A percentile compares a stretch with the other conserved stretches of the same genome.
These are phyloP conservation scores for Thelonectria olida DNA, from an alignment of 2,329 filamentous ascomycete species.

Conservation along the genomic window DNA sequence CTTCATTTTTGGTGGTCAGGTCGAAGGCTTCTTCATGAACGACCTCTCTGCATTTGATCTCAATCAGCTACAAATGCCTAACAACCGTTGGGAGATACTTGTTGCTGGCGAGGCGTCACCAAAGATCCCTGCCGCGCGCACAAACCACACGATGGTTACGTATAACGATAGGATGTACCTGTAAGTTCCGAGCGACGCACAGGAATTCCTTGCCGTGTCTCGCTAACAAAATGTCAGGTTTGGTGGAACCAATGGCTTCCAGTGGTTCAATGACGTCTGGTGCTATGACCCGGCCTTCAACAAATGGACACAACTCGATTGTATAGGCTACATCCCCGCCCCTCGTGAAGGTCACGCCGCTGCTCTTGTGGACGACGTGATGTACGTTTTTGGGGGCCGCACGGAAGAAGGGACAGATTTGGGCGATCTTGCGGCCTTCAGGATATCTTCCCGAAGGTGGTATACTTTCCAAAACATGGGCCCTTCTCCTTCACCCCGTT, in stretches of 20 bases:
- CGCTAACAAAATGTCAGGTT: slow-evolving; percentile 66
- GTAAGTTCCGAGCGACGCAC: slow-evolving; percentile 60
- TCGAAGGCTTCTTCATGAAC: slow-evolving; percentile 98
- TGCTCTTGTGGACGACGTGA: slow-evolving; percentile 93
- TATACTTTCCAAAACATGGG: slow-evolving; percentile 99
- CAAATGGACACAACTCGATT: slow-evolving; percentile 88
- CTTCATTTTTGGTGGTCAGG: slow-evolving; percentile 96
- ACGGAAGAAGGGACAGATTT: slow-evolving; percentile 93
- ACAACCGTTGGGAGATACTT: slow-evolving; percentile 95
- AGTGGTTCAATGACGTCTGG: slow-evolving; percentile 99
- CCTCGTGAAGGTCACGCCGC: slow-evolving; percentile 95
- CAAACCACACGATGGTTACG: slow-evolving; percentile 92
- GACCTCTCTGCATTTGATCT: slow-evolving; percentile 95
- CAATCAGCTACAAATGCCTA: slow-evolving; percentile 90
- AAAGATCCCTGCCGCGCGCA: slow-evolving; percentile 82
- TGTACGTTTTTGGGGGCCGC: slow-evolving; percentile 98
- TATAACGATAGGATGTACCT: slow-evolving; percentile 94
- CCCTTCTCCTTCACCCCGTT: slow-evolving; percentile 89
- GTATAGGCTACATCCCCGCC: slow-evolving; percentile 96
- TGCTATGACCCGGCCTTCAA: slow-evolving; percentile 88
- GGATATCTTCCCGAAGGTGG: slow-evolving; percentile 84
- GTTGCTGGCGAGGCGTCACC: slow-evolving; percentile 67
- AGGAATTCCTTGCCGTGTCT: neutral
- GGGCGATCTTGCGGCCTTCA: slow-evolving; percentile 86
- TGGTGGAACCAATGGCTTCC: slow-evolving; percentile 92